Evolutionary conservation across 2,329 filamentous ascomycete species (phyloP).

Genomic region (Harringtonia aguacate): DNA sequence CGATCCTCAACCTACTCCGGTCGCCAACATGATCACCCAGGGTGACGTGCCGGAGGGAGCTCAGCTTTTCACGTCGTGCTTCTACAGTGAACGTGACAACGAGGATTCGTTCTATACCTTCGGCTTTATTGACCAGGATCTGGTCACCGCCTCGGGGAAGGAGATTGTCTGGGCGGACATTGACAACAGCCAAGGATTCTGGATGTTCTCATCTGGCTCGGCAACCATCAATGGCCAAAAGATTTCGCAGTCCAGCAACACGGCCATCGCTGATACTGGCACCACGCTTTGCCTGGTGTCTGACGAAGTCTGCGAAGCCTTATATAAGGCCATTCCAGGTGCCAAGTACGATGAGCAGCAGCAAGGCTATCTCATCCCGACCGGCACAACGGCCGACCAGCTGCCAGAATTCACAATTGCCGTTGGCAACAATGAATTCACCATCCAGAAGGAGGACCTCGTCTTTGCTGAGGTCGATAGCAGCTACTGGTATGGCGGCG

Average conservation of each 20-base stretch:
- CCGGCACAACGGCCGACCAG: conserved; percentile 33
- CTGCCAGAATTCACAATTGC: conserved; percentile 53
- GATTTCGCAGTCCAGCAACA: conserved; percentile 42
- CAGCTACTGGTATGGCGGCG: conserved; percentile 50
- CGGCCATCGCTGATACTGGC: conserved; percentile 61
- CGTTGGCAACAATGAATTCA: conserved; percentile 49
- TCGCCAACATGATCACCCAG: conserved; percentile 57
- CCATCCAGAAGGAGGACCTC: conserved; percentile 52
- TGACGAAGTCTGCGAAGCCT: conserved; percentile 46
- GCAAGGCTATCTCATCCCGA: conserved; percentile 57
- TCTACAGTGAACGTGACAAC: conserved; percentile 45
- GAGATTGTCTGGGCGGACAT: conserved; percentile 48
- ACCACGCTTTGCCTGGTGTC: conserved; percentile 57
- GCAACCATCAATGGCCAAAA: conserved; percentile 46
- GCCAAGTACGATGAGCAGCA: conserved; percentile 41
- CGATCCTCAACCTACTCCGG: conserved; percentile 45
- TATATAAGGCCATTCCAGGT: conserved; percentile 55
- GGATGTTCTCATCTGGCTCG: conserved; percentile 50
- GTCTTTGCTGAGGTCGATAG: conserved; percentile 44
- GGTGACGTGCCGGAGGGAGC: conserved; percentile 32
- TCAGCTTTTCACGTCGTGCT: conserved; percentile 53
- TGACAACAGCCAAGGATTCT: conserved; percentile 57
- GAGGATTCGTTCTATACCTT: conserved; percentile 59
- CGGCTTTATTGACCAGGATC: conserved; percentile 57
- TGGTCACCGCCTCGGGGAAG: conserved; percentile 39